phyloP scores from a whole-genome alignment of 768 basidiomycete genomes.

The Clitopilus hobsonii region DNA sequence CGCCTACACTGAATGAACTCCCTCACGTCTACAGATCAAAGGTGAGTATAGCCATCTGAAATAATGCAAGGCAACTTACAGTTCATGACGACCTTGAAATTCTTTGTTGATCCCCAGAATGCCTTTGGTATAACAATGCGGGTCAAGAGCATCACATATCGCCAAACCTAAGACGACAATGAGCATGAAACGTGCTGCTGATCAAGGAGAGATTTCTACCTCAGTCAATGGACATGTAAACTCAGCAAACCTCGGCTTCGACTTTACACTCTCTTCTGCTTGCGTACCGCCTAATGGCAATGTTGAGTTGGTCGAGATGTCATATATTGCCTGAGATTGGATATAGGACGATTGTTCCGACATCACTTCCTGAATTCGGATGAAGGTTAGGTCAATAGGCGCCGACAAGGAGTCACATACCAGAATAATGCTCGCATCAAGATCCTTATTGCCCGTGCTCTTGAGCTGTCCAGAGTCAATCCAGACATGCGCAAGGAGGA shows the following conservation, averaged over 20 bases:
- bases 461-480: slow-evolving; percentile 26
- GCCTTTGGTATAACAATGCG: slow-evolving; percentile 65
- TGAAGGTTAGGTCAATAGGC: not conserved
- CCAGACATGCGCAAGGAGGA: not conserved
- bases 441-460: slow-evolving; percentile 28
- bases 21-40: slow-evolving; percentile 55
- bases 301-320: slow-evolving; percentile 37
- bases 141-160: slow-evolving; percentile 60
- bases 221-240: slow-evolving; percentile 64
- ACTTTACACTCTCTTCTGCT: slow-evolving; percentile 35
- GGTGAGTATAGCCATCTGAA: not conserved
- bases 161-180: slow-evolving; percentile 50
- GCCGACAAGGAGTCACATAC: slow-evolving; percentile 26
- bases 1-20: slow-evolving; percentile 71
- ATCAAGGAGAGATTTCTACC: slow-evolving; percentile 43
- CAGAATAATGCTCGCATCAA: slow-evolving; percentile 64
- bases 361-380: slow-evolving; percentile 59
- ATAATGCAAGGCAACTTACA: slow-evolving; percentile 34
- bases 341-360: slow-evolving; percentile 61
- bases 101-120: slow-evolving; percentile 75
- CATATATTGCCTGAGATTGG: slow-evolving; percentile 44
- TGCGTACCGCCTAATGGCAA: slow-evolving; percentile 41
- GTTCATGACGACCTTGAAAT: slow-evolving; percentile 52
- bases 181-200: slow-evolving; percentile 7
- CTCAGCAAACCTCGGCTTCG: slow-evolving; percentile 77